A percentile compares a stretch with the other conserved stretches of the same genome.
Conservation (phyloP, 306 rosid genomes). For the Dryas octopetala region DNA sequence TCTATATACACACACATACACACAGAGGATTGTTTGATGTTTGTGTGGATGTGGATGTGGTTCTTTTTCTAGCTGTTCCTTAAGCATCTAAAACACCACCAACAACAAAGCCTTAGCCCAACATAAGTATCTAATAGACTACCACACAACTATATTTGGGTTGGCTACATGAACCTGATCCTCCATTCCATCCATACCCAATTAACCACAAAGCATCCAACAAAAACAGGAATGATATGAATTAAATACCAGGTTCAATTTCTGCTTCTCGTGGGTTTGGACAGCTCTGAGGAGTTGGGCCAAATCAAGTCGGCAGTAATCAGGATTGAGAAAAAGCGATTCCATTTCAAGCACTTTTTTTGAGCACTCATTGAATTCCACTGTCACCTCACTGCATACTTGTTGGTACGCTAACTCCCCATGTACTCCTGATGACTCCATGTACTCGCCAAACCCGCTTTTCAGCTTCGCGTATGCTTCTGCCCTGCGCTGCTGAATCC, state of each 20-base stretch:
- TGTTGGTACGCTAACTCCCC: slow-evolving; percentile 67
- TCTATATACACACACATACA: not conserved
- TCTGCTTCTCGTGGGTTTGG: slow-evolving; percentile 86
- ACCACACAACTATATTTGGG: no score
- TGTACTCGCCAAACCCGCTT: slow-evolving; percentile 45
- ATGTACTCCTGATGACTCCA: slow-evolving; percentile 46
- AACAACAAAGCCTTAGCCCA: no score
- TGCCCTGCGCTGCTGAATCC: slow-evolving; percentile 74
- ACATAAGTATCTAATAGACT: no score
- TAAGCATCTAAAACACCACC: not conserved
- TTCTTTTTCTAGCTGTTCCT: not conserved
- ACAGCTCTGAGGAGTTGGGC: slow-evolving; percentile 82
- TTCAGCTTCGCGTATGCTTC: slow-evolving; percentile 75
- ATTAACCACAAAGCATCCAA: not conserved
- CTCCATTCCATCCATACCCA: not conserved
- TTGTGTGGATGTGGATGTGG: not conserved
- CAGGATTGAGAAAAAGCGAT: slow-evolving; percentile 53
- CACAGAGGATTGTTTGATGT: not conserved
- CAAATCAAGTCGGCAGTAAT: slow-evolving; percentile 58
- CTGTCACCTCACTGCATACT: slow-evolving; percentile 76
- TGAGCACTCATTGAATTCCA: slow-evolving; percentile 82
- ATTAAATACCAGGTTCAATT: slow-evolving; percentile 59
- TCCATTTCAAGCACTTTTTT: slow-evolving; percentile 74
- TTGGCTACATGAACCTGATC: not conserved
- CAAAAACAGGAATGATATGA: not conserved